Conservation (phyloP, 2,329 filamentous ascomycete genomes). For the Pyrenochaeta sp. region DNA sequence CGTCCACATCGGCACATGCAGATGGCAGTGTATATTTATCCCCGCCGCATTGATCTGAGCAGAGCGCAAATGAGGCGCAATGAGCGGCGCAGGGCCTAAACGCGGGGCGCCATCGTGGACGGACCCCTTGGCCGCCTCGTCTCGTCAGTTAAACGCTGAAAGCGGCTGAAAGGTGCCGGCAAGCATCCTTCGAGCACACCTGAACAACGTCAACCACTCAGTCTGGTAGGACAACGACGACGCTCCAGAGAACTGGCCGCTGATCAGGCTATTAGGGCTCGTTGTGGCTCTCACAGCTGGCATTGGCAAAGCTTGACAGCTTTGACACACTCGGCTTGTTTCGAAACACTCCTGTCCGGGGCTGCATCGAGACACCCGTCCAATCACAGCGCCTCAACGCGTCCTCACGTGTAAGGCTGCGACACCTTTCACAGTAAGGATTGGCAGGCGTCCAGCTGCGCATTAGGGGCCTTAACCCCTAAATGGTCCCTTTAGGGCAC, state of each 20-base stretch:
- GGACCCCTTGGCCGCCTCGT: background rate
- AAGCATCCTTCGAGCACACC: no score
- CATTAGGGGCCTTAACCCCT: background rate
- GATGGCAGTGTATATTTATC: no score
- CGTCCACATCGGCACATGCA: background rate
- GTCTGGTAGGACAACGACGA: no score
- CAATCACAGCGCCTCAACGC: constrained; percentile 21
- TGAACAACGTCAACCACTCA: no score
- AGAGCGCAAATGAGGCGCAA: background rate
- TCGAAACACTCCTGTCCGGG: constrained; percentile 25
- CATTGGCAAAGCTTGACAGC: constrained; percentile 29
- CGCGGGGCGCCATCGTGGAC: background rate
- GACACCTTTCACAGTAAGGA: constrained; percentile 10
- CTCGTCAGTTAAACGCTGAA: background rate
- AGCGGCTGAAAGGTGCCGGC: no score
- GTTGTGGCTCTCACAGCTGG: constrained; percentile 4
- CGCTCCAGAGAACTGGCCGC: no score
- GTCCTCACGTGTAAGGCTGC: constrained; percentile 16
- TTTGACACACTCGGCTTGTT: constrained; percentile 18
- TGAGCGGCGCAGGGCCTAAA: background rate
- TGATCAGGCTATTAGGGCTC: no score
- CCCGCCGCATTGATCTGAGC: background rate
- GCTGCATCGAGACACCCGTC: constrained; percentile 4
- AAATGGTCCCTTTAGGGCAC: constrained; percentile 4
- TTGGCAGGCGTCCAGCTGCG: constrained; percentile 11